These are phyloP conservation scores for Arthrobotrys pseudoclavata DNA, from an alignment of 2,329 filamentous ascomycete species.

Conservation along the genomic window DNA sequence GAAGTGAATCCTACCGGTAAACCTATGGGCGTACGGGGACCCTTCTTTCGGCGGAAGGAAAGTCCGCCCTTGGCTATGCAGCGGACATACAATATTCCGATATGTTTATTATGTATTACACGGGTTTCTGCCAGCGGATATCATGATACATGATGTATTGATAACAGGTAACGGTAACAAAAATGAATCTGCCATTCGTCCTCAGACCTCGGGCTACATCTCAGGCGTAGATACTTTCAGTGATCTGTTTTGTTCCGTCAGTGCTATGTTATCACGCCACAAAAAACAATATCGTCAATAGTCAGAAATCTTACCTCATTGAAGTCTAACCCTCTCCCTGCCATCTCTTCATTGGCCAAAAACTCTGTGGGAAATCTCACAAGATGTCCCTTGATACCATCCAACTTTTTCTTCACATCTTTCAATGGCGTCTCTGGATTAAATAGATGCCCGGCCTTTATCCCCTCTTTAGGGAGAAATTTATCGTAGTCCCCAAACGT, in stretches of 20 bases:
- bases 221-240: conserved; percentile 57
- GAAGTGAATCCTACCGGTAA: conserved; percentile 46
- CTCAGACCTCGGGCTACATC: conserved; percentile 13
- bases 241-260: conserved; percentile 47
- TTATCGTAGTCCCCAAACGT: conserved; percentile 90
- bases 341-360: conserved; percentile 86
- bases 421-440: conserved; percentile 76
- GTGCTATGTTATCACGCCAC: background rate
- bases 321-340: conserved; percentile 72
- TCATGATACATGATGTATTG: conserved; percentile 1
- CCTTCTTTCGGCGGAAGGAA: conserved; percentile 29
- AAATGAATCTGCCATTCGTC: conserved; percentile 8
- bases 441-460: conserved; percentile 88
- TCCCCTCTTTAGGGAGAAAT: conserved; percentile 78
- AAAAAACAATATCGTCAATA: background rate
- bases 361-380: conserved; percentile 97
- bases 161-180: conserved; percentile 2
- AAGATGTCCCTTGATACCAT: conserved; percentile 85
- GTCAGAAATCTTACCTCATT: conserved; percentile 43
- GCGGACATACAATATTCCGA: conserved; percentile 59
- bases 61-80: conserved; percentile 13
- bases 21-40: conserved; percentile 24
- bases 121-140: conserved; percentile 36
- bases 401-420: conserved; percentile 80
- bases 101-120: conserved; percentile 28